Conservation (phyloP, 2,329 filamentous ascomycete genomes). For the Penicillium paneum region DNA sequence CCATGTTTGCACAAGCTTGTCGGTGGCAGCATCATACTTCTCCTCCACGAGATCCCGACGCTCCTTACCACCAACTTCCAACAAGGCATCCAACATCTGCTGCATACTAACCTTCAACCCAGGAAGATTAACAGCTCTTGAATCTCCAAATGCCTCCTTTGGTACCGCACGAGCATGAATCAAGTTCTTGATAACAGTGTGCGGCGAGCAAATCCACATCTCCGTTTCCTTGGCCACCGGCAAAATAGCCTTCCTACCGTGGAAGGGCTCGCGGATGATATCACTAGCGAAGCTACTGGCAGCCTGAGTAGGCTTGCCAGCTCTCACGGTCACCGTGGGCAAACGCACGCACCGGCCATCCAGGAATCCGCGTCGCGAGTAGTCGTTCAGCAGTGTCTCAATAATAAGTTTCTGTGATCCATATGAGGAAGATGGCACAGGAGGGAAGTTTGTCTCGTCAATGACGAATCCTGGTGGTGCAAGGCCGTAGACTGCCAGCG, state of each 20-base stretch:
- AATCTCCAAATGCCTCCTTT: constrained; percentile 51
- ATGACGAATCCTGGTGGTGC: constrained; percentile 44
- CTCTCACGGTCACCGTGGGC: constrained; percentile 52
- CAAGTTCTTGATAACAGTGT: constrained; percentile 54
- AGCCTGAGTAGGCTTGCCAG: constrained; percentile 51
- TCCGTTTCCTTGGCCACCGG: constrained; percentile 53
- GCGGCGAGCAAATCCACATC: constrained; percentile 57
- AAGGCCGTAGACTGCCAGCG: constrained; percentile 51
- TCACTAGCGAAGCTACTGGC: constrained; percentile 53
- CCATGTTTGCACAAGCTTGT: constrained; percentile 61
- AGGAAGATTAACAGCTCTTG: constrained; percentile 54
- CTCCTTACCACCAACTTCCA: constrained; percentile 55
- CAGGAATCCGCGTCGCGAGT: constrained; percentile 50
- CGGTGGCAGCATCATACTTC: constrained; percentile 53
- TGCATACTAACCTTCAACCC: constrained; percentile 57
- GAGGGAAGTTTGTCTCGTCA: constrained; percentile 46
- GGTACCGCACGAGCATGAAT: constrained; percentile 51
- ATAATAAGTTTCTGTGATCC: constrained; percentile 53
- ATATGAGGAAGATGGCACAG: constrained; percentile 50
- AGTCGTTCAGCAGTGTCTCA: constrained; percentile 52
- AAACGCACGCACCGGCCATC: constrained; percentile 48
- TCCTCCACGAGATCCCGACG: constrained; percentile 54
- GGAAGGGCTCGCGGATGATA: constrained; percentile 53
- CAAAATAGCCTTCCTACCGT: constrained; percentile 50
- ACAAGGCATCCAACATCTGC: constrained; percentile 59